Conservation (phyloP, 106 monocot species). For the Gastrodia elata region DNA sequence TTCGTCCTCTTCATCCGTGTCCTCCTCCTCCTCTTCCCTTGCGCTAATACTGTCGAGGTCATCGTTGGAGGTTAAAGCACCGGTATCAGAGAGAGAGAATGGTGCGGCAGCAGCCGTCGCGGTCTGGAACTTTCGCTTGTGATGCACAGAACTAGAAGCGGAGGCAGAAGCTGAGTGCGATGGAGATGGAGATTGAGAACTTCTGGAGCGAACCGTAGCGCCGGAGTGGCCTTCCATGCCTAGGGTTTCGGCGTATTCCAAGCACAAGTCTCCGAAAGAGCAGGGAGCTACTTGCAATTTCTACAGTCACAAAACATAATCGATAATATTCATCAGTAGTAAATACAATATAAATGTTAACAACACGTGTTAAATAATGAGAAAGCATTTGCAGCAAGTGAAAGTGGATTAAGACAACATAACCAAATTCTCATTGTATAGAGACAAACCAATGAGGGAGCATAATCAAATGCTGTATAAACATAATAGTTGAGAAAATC, state of each 20-base stretch:
- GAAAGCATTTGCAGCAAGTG: no score
- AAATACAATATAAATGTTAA: no score
- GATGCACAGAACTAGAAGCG: conserved; percentile 41
- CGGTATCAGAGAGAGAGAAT: conserved; percentile 41
- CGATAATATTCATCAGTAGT: no score
- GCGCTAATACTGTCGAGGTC: conserved; percentile 54
- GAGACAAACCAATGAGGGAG: no score
- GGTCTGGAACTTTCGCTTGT: conserved; percentile 40
- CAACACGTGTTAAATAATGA: no score
- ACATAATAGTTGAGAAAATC: no score
- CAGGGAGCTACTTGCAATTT: no score
- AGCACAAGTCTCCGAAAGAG: no score
- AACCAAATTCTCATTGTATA: no score
- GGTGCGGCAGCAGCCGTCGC: conserved; percentile 17
- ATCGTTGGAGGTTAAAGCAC: conserved; percentile 45
- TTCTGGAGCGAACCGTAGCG: conserved; percentile 66
- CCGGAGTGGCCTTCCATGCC: conserved; percentile 18
- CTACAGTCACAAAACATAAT: no score
- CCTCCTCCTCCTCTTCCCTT: conserved; percentile 45
- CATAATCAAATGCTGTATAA: no score
- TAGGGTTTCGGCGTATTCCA: neutral
- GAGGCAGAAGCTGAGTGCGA: conserved; percentile 62
- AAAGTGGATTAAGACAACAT: no score
- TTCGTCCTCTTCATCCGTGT: conserved; percentile 29
- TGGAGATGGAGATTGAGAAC: conserved; percentile 64